These are phyloP conservation scores for Agastache rugosa DNA, from an alignment of 257 asterid species.

Conservation along the genomic window DNA sequence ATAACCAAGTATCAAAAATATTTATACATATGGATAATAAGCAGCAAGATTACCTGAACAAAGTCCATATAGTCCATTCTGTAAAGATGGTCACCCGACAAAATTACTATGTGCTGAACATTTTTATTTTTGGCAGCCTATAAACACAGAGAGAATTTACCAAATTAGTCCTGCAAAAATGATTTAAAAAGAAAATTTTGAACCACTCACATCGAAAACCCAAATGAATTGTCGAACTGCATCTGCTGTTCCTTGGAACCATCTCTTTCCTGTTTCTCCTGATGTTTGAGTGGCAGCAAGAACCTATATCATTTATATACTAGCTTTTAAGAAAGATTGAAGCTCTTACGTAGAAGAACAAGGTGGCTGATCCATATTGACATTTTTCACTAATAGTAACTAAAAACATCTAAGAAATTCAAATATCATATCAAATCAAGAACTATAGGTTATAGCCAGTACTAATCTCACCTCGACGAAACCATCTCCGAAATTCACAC, in stretches of 20 bases:
- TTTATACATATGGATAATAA: neutral
- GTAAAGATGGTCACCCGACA: conserved; percentile 97
- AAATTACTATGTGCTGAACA: conserved; percentile 75
- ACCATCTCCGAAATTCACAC: conserved; percentile 89
- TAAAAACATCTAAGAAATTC: conserved; percentile 6
- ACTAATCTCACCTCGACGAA: conserved; percentile 84
- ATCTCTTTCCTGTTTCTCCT: conserved; percentile 86
- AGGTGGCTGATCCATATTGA: neutral
- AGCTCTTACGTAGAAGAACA: neutral
- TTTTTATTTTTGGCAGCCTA: conserved; percentile 84
- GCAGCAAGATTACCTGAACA: conserved; percentile 68
- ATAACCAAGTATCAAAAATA: conserved; percentile 12
- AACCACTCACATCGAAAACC: conserved; percentile 83
- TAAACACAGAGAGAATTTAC: conserved; percentile 22
- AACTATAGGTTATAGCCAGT: neutral
- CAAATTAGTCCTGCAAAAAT: conserved; percentile 23
- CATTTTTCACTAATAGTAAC: neutral
- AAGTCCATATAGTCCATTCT: conserved; percentile 97
- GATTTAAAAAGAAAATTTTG: neutral
- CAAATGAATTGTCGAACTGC: conserved; percentile 94
- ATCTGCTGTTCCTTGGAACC: conserved; percentile 99
- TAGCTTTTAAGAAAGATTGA: neutral
- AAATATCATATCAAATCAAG: conserved; percentile 4
- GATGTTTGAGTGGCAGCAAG: conserved; percentile 98
- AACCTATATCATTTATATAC: conserved; percentile 52